These are phyloP conservation scores for Flaveria trinervia DNA, from an alignment of 129 eudicot genomes.

Conservation along the genomic window DNA sequence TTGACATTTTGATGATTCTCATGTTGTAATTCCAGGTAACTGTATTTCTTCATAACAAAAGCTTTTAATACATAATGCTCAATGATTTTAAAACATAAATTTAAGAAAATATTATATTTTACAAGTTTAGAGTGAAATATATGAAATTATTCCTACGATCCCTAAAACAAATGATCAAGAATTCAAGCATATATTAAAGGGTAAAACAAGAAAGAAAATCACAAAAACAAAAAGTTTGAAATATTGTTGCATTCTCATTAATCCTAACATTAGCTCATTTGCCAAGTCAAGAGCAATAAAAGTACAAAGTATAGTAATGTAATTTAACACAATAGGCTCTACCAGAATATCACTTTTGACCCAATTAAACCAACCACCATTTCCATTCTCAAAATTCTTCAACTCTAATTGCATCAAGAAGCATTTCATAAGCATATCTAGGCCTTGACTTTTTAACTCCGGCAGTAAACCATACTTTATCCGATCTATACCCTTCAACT, in stretches of 20 bases:
- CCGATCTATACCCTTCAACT: conserved; percentile 58
- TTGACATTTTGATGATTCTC: too few species aligned
- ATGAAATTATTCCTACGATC: too few species aligned
- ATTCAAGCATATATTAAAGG: neutral
- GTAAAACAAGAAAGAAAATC: neutral
- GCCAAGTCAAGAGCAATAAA: conserved; percentile 9
- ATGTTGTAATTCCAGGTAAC: too few species aligned
- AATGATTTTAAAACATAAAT: neutral
- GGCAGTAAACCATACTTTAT: conserved; percentile 62
- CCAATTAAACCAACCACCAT: neutral
- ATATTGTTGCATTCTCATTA: conserved; percentile 5
- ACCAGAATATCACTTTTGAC: neutral
- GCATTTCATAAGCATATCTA: conserved; percentile 50
- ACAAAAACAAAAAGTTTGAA: neutral
- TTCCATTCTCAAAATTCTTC: conserved; percentile 39
- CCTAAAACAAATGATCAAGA: conserved; percentile 2
- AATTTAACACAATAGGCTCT: neutral
- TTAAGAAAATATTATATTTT: too few species aligned
- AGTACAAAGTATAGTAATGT: neutral
- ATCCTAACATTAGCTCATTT: conserved; percentile 6
- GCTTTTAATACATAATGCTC: neutral
- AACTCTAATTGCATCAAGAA: conserved; percentile 45
- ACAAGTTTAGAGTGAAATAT: too few species aligned
- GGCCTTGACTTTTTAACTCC: conserved; percentile 60
- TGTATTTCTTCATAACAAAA: too few species aligned